Conservation (phyloP, 1,284 basidiomycete species). For the Takashimella tepidaria region DNA sequence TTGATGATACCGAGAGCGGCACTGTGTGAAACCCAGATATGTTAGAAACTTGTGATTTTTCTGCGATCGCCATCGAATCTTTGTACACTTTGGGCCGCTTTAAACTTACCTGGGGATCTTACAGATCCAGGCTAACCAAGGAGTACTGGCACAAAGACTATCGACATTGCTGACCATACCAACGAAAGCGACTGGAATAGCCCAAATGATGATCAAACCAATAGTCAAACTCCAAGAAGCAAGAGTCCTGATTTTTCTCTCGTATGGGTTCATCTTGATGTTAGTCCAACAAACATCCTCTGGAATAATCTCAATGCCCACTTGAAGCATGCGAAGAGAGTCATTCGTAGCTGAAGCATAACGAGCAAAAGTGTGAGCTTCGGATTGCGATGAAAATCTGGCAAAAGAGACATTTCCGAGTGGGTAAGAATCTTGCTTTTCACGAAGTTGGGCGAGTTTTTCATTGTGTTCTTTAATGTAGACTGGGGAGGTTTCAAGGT, state of each 20-base stretch:
- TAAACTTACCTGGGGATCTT: conserved; percentile 53
- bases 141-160: conserved; percentile 59
- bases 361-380: conserved; percentile 53
- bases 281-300: conserved; percentile 89
- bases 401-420: conserved; percentile 65
- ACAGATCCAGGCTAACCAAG: conserved; percentile 81
- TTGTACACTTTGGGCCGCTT: conserved; percentile 3
- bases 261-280: conserved; percentile 52
- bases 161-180: conserved; percentile 79
- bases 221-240: conserved; percentile 53
- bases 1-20: conserved; percentile 70
- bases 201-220: conserved; percentile 54
- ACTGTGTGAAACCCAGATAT: too few relatives aligned
- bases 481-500: conserved; percentile 51
- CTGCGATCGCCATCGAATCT: neutral
- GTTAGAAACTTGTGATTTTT: too few relatives aligned
- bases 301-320: conserved; percentile 62
- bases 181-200: conserved; percentile 67
- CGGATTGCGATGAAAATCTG: conserved; percentile 72
- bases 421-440: conserved; percentile 50
- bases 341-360: conserved; percentile 55
- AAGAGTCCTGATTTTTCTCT: conserved; percentile 50
- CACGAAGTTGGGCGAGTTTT: conserved; percentile 53
- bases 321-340: conserved; percentile 49
- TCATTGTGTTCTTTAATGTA: conserved; percentile 52